Percentiles rank a stretch among this genome's conserved stretches.
These are phyloP conservation scores for Endocladia muricata DNA, from an alignment of 31 red algal genomes.

Conservation along the genomic window DNA sequence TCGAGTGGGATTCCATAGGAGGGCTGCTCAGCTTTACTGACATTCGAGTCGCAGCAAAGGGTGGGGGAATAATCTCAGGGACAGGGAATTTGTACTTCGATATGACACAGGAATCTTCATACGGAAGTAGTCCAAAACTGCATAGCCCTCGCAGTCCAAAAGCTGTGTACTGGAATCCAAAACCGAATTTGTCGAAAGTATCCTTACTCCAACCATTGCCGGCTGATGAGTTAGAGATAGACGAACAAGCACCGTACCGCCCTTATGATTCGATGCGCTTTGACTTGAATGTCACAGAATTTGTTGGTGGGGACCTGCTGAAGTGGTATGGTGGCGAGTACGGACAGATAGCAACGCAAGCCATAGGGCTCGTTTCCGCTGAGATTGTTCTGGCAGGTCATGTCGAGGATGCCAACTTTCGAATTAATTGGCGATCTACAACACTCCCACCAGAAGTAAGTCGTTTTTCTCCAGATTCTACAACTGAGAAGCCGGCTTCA, in stretches of 20 bases:
- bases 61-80: constrained; percentile 31
- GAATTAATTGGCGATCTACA: constrained; percentile 52
- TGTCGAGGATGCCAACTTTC: constrained; percentile 50
- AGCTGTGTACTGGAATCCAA: constrained; percentile 38
- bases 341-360: constrained; percentile 24
- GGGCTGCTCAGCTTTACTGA: constrained; percentile 51
- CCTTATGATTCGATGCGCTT: constrained; percentile 60
- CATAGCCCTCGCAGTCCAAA: constrained; percentile 55
- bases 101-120: constrained; percentile 53
- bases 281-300: constrained; percentile 40
- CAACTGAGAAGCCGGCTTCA: not conserved
- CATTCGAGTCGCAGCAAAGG: constrained; percentile 10
- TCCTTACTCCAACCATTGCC: constrained; percentile 32
- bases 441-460: constrained; percentile 35
- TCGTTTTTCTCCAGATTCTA: not conserved
- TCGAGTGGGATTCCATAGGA: constrained; percentile 71
- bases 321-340: constrained; percentile 48
- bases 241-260: constrained; percentile 43
- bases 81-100: constrained; percentile 53
- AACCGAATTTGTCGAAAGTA: not conserved
- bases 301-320: constrained; percentile 44
- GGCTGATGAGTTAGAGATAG: constrained; percentile 57
- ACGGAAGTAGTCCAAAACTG: constrained; percentile 19
- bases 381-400: constrained; percentile 60
- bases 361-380: constrained; percentile 48